Evolutionary conservation across 495 filamentous ascomycete genomes (phyloP).

Genomic region (Xylaria grammica): DNA sequence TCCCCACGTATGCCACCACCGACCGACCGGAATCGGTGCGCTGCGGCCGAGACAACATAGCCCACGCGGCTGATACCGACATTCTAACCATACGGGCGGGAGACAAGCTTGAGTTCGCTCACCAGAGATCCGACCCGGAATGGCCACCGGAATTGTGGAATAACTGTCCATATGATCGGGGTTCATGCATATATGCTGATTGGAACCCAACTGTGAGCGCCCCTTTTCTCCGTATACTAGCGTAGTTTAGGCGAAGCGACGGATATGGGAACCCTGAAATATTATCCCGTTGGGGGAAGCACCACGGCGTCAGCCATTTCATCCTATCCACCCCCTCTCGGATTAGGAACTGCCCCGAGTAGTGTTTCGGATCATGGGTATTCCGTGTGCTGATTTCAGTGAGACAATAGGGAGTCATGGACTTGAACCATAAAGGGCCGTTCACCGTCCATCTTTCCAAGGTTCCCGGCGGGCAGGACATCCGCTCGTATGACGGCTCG

Average conservation of each 20-base stretch:
- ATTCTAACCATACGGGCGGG: not conserved
- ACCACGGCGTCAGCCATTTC: no score
- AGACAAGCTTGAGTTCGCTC: conserved; percentile 3
- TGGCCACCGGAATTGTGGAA: not conserved
- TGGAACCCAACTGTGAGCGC: not conserved
- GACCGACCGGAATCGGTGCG: conserved; percentile 1
- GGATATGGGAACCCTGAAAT: not conserved
- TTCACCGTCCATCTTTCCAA: conserved; percentile 13
- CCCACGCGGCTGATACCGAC: conserved; percentile 7
- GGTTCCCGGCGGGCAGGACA: conserved; percentile 7
- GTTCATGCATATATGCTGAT: not conserved
- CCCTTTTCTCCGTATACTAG: no score
- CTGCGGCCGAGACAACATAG: conserved; percentile 12
- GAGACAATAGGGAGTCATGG: not conserved
- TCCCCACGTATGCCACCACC: conserved; percentile 9
- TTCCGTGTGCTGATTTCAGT: no score
- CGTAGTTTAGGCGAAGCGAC: no score
- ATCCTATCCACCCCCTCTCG: no score
- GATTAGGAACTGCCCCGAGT: no score
- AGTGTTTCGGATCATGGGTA: no score
- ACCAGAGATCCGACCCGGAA: not conserved
- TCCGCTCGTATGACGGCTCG: conserved; percentile 3
- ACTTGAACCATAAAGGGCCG: conserved; percentile 5
- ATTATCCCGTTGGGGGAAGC: no score
- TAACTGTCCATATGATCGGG: conserved; percentile 12